Evolutionary conservation across 768 basidiomycete genomes (phyloP).

Genomic region (Phylloporus arenicola): DNA sequence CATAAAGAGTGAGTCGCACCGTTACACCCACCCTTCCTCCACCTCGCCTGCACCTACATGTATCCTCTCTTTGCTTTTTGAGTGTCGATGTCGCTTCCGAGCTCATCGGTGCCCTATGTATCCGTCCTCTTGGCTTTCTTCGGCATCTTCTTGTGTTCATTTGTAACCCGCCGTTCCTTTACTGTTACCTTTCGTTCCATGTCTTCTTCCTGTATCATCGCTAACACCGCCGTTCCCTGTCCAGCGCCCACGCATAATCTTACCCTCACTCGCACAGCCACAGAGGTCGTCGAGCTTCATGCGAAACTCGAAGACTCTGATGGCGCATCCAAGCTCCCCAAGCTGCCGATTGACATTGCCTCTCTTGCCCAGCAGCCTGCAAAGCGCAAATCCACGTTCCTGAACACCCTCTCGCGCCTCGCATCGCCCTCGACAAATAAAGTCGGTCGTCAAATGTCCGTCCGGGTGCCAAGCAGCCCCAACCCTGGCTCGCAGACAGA

Average conservation of each 20-base stretch:
- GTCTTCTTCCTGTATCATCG: slow-evolving; percentile 12
- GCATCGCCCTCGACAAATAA: slow-evolving; percentile 65
- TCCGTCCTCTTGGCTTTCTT: slow-evolving; percentile 15
- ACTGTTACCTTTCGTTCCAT: slow-evolving; percentile 12
- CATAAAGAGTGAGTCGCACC: slow-evolving; percentile 71
- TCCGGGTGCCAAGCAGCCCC: slow-evolving; percentile 29
- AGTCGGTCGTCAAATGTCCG: slow-evolving; percentile 38
- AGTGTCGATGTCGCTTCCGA: slow-evolving; percentile 23
- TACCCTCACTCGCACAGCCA: slow-evolving; percentile 72
- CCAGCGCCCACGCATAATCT: slow-evolving; percentile 86
- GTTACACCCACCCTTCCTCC: slow-evolving; percentile 22
- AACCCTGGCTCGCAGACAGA: slow-evolving; percentile 31
- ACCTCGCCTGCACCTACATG: slow-evolving; percentile 14
- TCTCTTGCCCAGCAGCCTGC: slow-evolving; percentile 44
- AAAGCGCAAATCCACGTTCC: slow-evolving; percentile 79
- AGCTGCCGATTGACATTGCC: slow-evolving; percentile 55
- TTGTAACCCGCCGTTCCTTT: slow-evolving; percentile 13
- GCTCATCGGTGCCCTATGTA: slow-evolving; percentile 21
- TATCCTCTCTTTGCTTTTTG: slow-evolving; percentile 16
- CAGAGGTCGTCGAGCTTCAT: slow-evolving; percentile 79
- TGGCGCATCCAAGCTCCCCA: slow-evolving; percentile 52
- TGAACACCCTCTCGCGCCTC: slow-evolving; percentile 80
- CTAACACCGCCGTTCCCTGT: slow-evolving; percentile 28
- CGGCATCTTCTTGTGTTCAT: slow-evolving; percentile 9
- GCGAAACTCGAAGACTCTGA: slow-evolving; percentile 67